Base-by-base conservation (phyloP, 2,329 filamentous ascomycete genomes). In the Cryphonectria parasitica region DNA sequence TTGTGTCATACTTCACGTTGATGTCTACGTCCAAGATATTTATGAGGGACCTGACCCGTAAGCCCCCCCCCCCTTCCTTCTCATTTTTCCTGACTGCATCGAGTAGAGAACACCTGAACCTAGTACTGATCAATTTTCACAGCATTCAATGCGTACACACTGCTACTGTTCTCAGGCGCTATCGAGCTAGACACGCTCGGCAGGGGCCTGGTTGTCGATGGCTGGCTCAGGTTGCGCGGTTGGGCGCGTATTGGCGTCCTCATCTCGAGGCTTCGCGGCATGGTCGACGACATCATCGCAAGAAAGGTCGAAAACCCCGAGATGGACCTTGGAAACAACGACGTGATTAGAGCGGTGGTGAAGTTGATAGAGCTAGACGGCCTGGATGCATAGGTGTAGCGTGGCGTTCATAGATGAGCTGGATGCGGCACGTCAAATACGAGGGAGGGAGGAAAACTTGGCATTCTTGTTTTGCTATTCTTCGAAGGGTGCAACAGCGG, bases 201-300 rank as follows among this genome's bases (percentile, higher is more conserved):
- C 7, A 86, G 95, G 31, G 96, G 96, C 0, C 83, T 99, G 25
- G 84, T 98, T 3, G 93, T 99, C 3, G 96, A 98, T 81, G 94
- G 93, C 66, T 98, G 95, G 96, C 84, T 98, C 68, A 80, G 86
- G 49, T 83, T 99, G 43, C 87, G 94, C 34, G 96, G 96, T 0
- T 99, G 96, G 96, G 95, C 96, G 0, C 88, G 96, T 63, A 96
- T 99, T 73, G 96, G 95, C 41, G 95, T 98, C 17, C 80, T 99
- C 75, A 91, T 97, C 2, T 92, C 91, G 62, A 86, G 95, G 73
- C 81, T 99, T 74, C 87, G 96, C 73, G 90, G 90, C 70, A 92
- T 98, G 90, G 86, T 99, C 68, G 96, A 99, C 82, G 89, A 91
- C 74, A 85, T 97, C 72, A 88, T 99, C 76, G 92, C 92, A 70